Percentiles rank a stretch among this genome's conserved stretches.
These are phyloP conservation scores for Stemphylium beticola DNA, from an alignment of 2,329 filamentous ascomycete genomes.

Conservation along the genomic window DNA sequence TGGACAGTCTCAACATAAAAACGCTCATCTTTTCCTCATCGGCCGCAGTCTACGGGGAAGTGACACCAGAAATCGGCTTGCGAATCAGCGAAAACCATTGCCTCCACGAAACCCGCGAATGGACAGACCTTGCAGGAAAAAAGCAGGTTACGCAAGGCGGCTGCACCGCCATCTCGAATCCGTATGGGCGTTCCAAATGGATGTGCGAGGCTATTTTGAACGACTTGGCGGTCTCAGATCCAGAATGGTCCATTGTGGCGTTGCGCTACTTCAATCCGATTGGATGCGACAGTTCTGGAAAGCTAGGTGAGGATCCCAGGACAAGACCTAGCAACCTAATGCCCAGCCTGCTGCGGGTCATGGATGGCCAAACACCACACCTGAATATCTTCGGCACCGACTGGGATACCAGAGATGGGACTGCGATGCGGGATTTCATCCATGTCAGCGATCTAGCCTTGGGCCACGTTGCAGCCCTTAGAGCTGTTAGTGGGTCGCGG, in stretches of 20 bases:
- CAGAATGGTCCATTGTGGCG: constrained; percentile 65
- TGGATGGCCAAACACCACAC: constrained; percentile 58
- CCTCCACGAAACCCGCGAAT: constrained; percentile 44
- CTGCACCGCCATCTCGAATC: constrained; percentile 57
- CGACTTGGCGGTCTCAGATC: constrained; percentile 63
- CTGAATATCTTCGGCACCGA: constrained; percentile 64
- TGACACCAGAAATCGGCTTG: constrained; percentile 37
- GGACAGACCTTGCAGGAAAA: background rate
- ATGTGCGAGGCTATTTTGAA: constrained; percentile 68
- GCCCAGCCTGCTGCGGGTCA: constrained; percentile 64
- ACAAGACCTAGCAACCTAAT: constrained; percentile 66
- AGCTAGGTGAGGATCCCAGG: constrained; percentile 66
- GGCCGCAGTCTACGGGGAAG: constrained; percentile 65
- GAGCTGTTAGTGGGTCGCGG: constrained; percentile 18
- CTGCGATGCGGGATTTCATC: constrained; percentile 68
- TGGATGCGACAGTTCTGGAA: constrained; percentile 65
- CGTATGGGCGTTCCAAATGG: constrained; percentile 69
- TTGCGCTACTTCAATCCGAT: constrained; percentile 69
- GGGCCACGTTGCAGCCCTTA: constrained; percentile 65
- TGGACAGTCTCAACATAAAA: constrained; percentile 63
- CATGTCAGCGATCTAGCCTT: constrained; percentile 67
- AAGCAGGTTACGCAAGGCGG: constrained; percentile 7
- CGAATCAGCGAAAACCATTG: constrained; percentile 61
- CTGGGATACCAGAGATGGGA: constrained; percentile 68
- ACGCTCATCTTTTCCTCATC: constrained; percentile 70